A percentile compares a stretch with the other conserved stretches of the same genome.
Conservation (phyloP, 345 rosid genomes). For the Eucalyptus sideroxylon region DNA sequence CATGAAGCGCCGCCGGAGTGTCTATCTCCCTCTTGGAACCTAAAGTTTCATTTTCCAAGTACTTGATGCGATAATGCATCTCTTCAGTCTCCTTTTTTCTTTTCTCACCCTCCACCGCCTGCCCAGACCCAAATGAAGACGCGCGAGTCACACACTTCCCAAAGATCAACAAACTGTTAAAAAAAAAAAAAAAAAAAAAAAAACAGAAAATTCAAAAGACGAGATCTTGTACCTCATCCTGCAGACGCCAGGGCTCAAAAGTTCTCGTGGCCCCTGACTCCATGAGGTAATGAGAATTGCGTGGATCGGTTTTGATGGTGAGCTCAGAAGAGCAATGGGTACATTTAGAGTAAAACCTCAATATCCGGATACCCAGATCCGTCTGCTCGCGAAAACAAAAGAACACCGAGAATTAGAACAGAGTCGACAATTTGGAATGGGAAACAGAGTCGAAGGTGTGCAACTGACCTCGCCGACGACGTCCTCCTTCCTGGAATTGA, state of each 20-base stretch:
- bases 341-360: slow-evolving; percentile 85
- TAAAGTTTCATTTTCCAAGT: too few species aligned
- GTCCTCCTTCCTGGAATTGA: slow-evolving; percentile 91
- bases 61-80: too few species aligned
- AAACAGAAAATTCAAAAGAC: not conserved
- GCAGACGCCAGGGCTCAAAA: slow-evolving; percentile 88
- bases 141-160: too few species aligned
- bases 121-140: too few species aligned
- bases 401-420: not conserved
- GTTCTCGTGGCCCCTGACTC: slow-evolving; percentile 76
- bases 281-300: slow-evolving; percentile 72
- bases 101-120: too few species aligned
- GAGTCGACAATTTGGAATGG: not conserved
- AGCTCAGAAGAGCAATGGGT: slow-evolving; percentile 82
- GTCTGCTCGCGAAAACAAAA: not conserved
- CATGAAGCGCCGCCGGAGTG: too few species aligned
- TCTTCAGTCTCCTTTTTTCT: too few species aligned
- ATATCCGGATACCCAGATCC: slow-evolving; percentile 69
- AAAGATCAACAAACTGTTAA: too few species aligned
- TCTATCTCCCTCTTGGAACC: too few species aligned
- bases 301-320: slow-evolving; percentile 77
- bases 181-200: too few species aligned
- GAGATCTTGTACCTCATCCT: slow-evolving; percentile 47
- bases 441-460: too few species aligned
- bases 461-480: slow-evolving; percentile 24